phyloP scores from a whole-genome alignment of 2,329 filamentous ascomycete genomes.

The Sporothrix brunneoviolacea region DNA sequence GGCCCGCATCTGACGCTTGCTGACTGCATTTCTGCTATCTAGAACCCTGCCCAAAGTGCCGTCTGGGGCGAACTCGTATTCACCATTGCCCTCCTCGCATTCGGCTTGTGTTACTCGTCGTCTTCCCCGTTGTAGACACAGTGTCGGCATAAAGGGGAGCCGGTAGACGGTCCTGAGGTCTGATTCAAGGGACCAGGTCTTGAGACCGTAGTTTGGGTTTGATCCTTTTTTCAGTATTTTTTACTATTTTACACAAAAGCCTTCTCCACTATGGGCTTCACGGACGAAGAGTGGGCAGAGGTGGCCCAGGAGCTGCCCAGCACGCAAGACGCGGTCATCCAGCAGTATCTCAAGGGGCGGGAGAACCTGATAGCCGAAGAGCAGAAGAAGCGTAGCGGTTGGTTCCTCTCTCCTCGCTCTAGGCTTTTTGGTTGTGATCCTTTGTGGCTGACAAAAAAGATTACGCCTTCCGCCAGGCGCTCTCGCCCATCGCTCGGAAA shows the following conservation, averaged over 20 bases:
- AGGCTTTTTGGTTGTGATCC: neutral
- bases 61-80: no score
- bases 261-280: constrained; percentile 14
- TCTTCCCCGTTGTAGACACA: no score
- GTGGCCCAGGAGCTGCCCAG: constrained; percentile 50
- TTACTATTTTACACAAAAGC: no score
- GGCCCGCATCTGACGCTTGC: constrained; percentile 1
- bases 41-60: no score
- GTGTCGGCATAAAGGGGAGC: no score
- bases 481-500: constrained; percentile 71
- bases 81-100: no score
- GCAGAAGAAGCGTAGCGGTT: constrained; percentile 74
- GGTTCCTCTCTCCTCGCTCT: constrained; percentile 14
- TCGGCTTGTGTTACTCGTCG: no score
- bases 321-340: constrained; percentile 65
- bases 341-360: constrained; percentile 72
- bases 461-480: constrained; percentile 61
- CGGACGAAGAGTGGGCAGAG: constrained; percentile 53
- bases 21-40: neutral
- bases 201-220: no score
- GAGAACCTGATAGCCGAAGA: constrained; percentile 73
- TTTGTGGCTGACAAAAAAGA: constrained; percentile 36
- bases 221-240: no score
- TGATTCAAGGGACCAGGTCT: no score
- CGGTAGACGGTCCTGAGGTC: no score